Evolutionary conservation across 768 basidiomycete species (phyloP), one percentile per base, ranked within the genome.

Genomic region (Lentinula boryana): DNA sequence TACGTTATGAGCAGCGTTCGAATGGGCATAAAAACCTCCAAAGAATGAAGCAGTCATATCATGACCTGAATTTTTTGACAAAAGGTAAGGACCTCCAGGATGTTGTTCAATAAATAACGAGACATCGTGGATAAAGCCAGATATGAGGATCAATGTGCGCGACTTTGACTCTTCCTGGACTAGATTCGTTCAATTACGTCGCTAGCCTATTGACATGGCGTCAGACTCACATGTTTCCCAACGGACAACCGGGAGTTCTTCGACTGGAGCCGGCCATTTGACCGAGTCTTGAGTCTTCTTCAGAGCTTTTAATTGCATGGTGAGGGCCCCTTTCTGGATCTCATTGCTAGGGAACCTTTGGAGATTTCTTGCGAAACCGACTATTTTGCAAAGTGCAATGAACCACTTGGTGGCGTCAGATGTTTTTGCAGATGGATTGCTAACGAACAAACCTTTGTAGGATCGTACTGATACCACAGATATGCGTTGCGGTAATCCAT

Each of bases 391-490:
- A 43, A 76, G 64, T 18, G 79, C 84, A 68, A 97, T 97, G 77
- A 97, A 95, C 95, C 94, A 95, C 75, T 96, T 95, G 3, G 94
- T 95, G 3, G 93, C 93, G 69, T 95, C 92, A 68, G 93, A 94
- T 71, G 95, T 10, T 56, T 21, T n/a, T 38, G 13, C 36, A 36
- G 13, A 76, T 59, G 68, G 64, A 60, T 9, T 5, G 12, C 85
- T 4, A 23, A 41, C 18, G 21, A 21, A 43, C 55, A 13, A 43
- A 56, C 55, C 55, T 56, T 56, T 53, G 85, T 86, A 3, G 86
- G 86, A 69, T 86, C 86, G 72, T 84, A 86, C 65, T 82, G 80
- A 68, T 88, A 89, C 88, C 87, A 90, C 18, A 78, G 71, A 64
- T 82, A 84, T 4, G 91, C 91, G 68, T 93, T 93, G 50, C 91